phyloP scores from a whole-genome alignment of 2,329 filamentous ascomycete genomes.

The Ophiognomonia clavigignenti-juglandacearum region DNA sequence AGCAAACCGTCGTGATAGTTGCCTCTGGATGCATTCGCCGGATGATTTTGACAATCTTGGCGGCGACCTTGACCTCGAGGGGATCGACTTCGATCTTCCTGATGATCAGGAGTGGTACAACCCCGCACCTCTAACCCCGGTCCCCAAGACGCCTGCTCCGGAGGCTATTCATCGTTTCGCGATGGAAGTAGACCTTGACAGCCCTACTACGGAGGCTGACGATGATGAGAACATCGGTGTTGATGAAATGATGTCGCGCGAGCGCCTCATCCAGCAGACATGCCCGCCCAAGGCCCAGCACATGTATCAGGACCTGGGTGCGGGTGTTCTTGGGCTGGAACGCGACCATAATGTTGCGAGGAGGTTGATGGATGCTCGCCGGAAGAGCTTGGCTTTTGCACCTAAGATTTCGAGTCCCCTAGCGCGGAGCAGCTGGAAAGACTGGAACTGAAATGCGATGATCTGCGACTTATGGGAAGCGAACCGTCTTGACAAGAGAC shows the following conservation, averaged over 20 bases:
- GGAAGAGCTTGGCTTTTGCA: conserved; percentile 74
- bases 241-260: conserved; percentile 26
- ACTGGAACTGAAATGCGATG: conserved; percentile 40
- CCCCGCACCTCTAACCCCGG: conserved; percentile 43
- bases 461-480: background rate
- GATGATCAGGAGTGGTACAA: conserved; percentile 31
- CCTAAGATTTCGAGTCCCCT: conserved; percentile 72
- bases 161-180: conserved; percentile 50
- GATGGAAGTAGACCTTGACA: conserved; percentile 41
- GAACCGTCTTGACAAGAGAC: background rate
- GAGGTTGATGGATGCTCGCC: conserved; percentile 64
- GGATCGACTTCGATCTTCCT: conserved; percentile 32
- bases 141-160: conserved; percentile 54
- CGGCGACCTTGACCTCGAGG: conserved; percentile 26
- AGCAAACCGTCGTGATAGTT: conserved; percentile 46
- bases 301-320: conserved; percentile 33
- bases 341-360: conserved; percentile 55
- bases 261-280: conserved; percentile 43
- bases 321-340: conserved; percentile 40
- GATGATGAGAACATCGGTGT: conserved; percentile 22
- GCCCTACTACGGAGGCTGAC: conserved; percentile 31
- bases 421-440: conserved; percentile 34
- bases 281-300: conserved; percentile 47
- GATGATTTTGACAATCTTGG: conserved; percentile 34
- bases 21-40: conserved; percentile 51